Conservation (phyloP, 129 eudicot genomes). For the carrot (Daucus carota) region DH1_v3.0 NC_030384.2:47059001-47059500, state of each 20-base stretch:
- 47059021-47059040: not conserved
- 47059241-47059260: not conserved
- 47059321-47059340: not conserved
- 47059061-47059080: not conserved
- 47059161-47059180: not conserved
- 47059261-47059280: not conserved
- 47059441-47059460: constrained; percentile 98
- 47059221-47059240: too few relatives aligned
- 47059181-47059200: not conserved
- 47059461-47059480: constrained; percentile 98
- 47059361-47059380: not conserved
- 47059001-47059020: not conserved
- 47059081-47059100: not conserved
- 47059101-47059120: not conserved
- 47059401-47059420: constrained; percentile 89
- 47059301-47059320: not conserved
- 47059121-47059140: not conserved
- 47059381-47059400: constrained; percentile 91
- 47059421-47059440: constrained; percentile 95
- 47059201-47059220: not conserved
- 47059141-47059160: not conserved
- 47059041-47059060: not conserved
- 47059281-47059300: not conserved
- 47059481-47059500: constrained; percentile 30
- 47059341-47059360: not conserved